A percentile compares a stretch with the other conserved stretches of the same genome.
These are phyloP conservation scores for Penicillium vulpinum DNA, from an alignment of 2,329 filamentous ascomycete genomes.

Conservation along the genomic window DNA sequence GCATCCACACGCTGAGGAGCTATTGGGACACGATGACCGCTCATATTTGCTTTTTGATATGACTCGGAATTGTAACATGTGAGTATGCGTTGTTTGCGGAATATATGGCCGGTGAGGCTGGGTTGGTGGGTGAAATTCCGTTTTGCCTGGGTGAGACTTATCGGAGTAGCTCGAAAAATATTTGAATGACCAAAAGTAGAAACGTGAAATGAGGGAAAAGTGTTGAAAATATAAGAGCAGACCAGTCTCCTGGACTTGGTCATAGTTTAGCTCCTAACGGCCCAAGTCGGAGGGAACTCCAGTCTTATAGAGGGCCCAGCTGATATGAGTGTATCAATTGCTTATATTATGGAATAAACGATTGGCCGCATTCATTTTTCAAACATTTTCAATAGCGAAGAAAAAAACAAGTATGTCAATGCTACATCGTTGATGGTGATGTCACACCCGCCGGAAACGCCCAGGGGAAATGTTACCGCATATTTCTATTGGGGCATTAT, in stretches of 20 bases:
- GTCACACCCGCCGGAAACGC: conserved; percentile 4
- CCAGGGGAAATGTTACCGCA: neutral
- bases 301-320: neutral
- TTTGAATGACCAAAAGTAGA: neutral
- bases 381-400: neutral
- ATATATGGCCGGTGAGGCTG: neutral
- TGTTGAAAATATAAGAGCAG: neutral
- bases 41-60: conserved; percentile 13
- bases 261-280: neutral
- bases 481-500: neutral
- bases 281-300: neutral
- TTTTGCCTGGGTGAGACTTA: neutral
- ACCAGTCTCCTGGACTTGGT: neutral
- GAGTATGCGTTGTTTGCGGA: neutral
- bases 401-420: neutral
- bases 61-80: neutral
- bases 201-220: neutral
- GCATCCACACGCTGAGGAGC: conserved; percentile 52
- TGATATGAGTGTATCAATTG: neutral
- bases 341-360: neutral
- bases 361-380: neutral
- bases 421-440: conserved; percentile 8
- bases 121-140: neutral
- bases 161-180: neutral
- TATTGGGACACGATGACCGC: conserved; percentile 31